phyloP scores from a whole-genome alignment of 1,139 yeast species.

The Arxiozyma slooffiae region DNA sequence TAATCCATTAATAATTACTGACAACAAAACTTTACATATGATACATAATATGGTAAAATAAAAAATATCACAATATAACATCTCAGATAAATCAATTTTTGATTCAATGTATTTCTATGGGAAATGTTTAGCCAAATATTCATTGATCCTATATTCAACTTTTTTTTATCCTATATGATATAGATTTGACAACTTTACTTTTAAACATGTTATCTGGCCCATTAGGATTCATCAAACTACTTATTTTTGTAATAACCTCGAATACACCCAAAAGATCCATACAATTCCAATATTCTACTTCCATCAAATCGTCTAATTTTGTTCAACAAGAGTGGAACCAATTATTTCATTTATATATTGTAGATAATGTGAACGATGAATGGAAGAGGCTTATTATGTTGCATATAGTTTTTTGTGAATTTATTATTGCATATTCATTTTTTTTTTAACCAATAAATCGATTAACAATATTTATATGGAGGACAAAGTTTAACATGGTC shows the following conservation, averaged over 20 bases:
- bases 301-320: conserved; percentile 57
- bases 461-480: conserved; percentile 53
- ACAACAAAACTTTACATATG: conserved; percentile 30
- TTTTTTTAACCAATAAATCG: conserved; percentile 48
- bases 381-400: conserved; percentile 82
- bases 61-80: conserved; percentile 51
- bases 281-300: conserved; percentile 84
- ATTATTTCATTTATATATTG: conserved; percentile 39
- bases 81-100: conserved; percentile 48
- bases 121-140: conserved; percentile 63
- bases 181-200: conserved; percentile 36
- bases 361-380: conserved; percentile 54
- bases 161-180: conserved; percentile 47
- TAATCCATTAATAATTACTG: conserved; percentile 24
- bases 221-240: conserved; percentile 87
- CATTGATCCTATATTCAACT: conserved; percentile 56
- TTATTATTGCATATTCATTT: conserved; percentile 54
- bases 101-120: conserved; percentile 75
- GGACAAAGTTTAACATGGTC: conserved; percentile 93
- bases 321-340: conserved; percentile 74
- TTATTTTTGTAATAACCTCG: conserved; percentile 64
- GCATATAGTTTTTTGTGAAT: conserved; percentile 69
- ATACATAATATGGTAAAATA: conserved; percentile 42
- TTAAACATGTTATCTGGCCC: conserved; percentile 46
- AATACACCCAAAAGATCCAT: conserved; percentile 91